Percentiles rank a stretch among this genome's conserved stretches.
phyloP scores from a whole-genome alignment of 2,329 filamentous ascomycete genomes.

The Ceratocystis eucalypticola region DNA sequence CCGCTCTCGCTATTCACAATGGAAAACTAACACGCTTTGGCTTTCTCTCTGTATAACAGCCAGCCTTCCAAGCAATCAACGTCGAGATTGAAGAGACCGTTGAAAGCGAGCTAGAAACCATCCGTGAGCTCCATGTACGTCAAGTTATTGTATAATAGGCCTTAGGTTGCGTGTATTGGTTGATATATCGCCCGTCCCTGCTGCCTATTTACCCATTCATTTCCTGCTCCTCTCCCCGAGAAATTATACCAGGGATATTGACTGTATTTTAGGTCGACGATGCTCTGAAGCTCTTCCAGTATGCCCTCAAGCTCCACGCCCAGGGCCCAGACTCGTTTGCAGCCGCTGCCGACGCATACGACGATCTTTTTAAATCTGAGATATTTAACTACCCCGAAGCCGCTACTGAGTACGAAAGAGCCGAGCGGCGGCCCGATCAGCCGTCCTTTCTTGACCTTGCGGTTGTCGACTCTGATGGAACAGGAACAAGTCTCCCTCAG shows the following conservation, averaged over 20 bases:
- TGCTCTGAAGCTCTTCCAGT: constrained; percentile 86
- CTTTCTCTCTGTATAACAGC: constrained; percentile 27
- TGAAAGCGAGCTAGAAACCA: constrained; percentile 87
- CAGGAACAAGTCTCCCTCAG: constrained; percentile 58
- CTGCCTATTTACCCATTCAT: not conserved
- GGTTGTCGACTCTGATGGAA: constrained; percentile 27
- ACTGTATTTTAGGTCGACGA: constrained; percentile 58
- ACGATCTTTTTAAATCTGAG: constrained; percentile 74
- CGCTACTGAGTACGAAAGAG: constrained; percentile 66
- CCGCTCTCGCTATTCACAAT: not conserved
- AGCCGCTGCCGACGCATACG: constrained; percentile 69
- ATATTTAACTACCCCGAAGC: constrained; percentile 90
- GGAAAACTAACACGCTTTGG: not conserved
- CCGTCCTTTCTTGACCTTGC: constrained; percentile 29
- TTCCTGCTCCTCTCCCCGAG: not conserved
- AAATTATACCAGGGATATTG: not conserved
- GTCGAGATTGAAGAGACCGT: constrained; percentile 82
- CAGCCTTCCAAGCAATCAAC: constrained; percentile 76
- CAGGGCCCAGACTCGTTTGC: constrained; percentile 65
- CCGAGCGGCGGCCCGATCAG: constrained; percentile 42
- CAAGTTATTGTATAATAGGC: not conserved
- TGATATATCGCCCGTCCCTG: not conserved
- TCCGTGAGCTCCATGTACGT: constrained; percentile 70
- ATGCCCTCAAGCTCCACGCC: constrained; percentile 77
- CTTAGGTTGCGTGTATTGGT: not conserved